Conservation (phyloP, 345 rosid species). For the Cardiospermum halicacabum region DNA sequence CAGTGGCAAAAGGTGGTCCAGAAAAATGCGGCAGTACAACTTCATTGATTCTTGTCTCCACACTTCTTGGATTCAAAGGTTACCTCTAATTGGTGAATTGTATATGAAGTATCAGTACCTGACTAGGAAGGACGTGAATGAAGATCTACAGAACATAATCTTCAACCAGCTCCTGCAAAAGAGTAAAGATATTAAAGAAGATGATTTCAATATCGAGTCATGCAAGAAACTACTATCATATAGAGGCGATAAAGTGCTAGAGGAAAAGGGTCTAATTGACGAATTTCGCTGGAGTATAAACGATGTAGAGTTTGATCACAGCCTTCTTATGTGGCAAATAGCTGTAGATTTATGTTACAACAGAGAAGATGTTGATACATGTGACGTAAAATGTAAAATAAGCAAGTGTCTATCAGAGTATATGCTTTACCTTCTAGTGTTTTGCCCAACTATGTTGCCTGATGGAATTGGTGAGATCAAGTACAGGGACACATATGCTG, state of each 20-base stretch:
- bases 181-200: neutral
- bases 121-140: neutral
- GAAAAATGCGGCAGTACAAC: slow-evolving; percentile 4
- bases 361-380: neutral
- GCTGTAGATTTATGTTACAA: slow-evolving; percentile 21
- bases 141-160: neutral
- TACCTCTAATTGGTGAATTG: neutral
- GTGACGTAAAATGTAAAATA: neutral
- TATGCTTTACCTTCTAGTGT: slow-evolving; percentile 9
- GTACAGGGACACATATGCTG: slow-evolving; percentile 14
- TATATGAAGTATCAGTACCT: neutral
- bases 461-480: slow-evolving; percentile 12
- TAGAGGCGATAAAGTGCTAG: slow-evolving; percentile 1
- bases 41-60: neutral
- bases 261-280: neutral
- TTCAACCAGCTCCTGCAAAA: neutral
- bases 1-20: slow-evolving; percentile 2
- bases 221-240: neutral
- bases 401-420: slow-evolving; percentile 18
- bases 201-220: neutral
- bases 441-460: slow-evolving; percentile 14
- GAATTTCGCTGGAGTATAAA: slow-evolving; percentile 9
- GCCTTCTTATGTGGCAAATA: slow-evolving; percentile 28
- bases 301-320: slow-evolving; percentile 14
- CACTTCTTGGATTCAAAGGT: neutral